Percentiles rank a stretch among this genome's conserved stretches.
Evolutionary conservation across 495 filamentous ascomycete genomes (phyloP).

Genomic region (Daldinia concentrica): DNA sequence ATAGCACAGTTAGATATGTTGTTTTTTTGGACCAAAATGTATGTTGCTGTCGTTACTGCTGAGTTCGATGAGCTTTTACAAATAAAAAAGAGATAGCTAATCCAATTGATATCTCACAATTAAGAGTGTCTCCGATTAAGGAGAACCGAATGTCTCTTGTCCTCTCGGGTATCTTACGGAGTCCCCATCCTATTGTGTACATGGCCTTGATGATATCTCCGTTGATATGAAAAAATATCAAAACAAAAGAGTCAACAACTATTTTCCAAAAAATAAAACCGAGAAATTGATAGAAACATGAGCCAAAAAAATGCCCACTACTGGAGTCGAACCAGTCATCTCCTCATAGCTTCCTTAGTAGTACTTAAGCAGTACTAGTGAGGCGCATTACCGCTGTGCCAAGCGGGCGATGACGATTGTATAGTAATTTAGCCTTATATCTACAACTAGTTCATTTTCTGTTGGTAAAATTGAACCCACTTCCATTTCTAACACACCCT

Average conservation of each 20-base stretch:
- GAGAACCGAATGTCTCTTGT: background rate
- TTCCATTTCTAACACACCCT: background rate
- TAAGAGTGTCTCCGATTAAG: background rate
- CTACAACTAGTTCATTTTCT: background rate
- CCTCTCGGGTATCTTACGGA: no score
- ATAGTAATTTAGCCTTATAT: background rate
- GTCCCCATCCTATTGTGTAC: no score
- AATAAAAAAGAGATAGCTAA: background rate
- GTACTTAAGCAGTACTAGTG: constrained; percentile 19
- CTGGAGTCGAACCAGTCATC: constrained; percentile 37
- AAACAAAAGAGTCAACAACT: no score
- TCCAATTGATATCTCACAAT: background rate
- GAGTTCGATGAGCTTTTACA: background rate
- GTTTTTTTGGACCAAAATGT: background rate
- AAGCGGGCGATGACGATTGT: constrained; percentile 4
- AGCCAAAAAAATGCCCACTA: constrained; percentile 13
- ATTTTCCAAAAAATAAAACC: no score
- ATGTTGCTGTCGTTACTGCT: background rate
- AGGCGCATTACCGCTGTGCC: constrained; percentile 36
- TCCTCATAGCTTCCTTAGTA: constrained; percentile 28
- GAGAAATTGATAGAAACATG: background rate
- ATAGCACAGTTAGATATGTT: background rate
- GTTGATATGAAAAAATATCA: no score
- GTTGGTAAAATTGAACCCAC: background rate
- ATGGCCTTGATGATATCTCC: no score